A percentile compares a stretch with the other conserved stretches of the same genome.
Evolutionary conservation across 495 filamentous ascomycete genomes (phyloP).

Genomic region (Penicillium antarcticum): DNA sequence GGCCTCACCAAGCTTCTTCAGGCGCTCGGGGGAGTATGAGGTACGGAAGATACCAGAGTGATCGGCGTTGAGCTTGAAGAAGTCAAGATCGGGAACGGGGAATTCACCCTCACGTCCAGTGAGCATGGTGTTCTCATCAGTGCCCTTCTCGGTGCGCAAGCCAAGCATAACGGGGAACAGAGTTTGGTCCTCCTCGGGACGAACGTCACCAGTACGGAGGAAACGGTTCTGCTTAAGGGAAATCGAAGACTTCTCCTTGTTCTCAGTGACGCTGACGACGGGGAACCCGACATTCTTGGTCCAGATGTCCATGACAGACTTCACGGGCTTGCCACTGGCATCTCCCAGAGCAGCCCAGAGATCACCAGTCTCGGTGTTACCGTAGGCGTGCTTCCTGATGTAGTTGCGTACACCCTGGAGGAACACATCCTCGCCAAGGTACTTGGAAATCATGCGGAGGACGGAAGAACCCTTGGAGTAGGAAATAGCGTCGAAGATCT

Average conservation of each 20-base stretch:
- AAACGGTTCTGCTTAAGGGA: constrained; percentile 66
- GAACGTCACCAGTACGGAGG: constrained; percentile 63
- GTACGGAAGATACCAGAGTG: constrained; percentile 65
- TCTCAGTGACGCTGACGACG: constrained; percentile 60
- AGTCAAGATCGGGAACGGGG: constrained; percentile 57
- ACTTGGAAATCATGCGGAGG: constrained; percentile 94
- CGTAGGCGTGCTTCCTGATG: constrained; percentile 91
- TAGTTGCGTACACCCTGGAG: constrained; percentile 89
- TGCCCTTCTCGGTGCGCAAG: constrained; percentile 55
- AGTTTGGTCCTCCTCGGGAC: constrained; percentile 70
- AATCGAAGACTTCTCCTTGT: constrained; percentile 39
- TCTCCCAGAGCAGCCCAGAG: constrained; percentile 87
- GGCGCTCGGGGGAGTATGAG: constrained; percentile 57
- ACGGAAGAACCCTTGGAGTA: constrained; percentile 97
- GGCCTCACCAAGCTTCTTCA: constrained; percentile 65
- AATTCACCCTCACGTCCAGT: constrained; percentile 71
- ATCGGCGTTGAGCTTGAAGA: constrained; percentile 68
- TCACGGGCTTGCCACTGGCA: constrained; percentile 86
- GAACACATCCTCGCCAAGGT: constrained; percentile 89
- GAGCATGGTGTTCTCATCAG: constrained; percentile 60
- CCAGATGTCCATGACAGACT: constrained; percentile 68
- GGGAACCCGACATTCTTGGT: constrained; percentile 68
- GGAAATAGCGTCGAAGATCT: constrained; percentile 98
- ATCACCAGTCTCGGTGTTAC: constrained; percentile 71
- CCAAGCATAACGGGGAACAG: constrained; percentile 61